Conservation (phyloP, 1,284 basidiomycete genomes). For the Ceratobasidium theobromae region DNA sequence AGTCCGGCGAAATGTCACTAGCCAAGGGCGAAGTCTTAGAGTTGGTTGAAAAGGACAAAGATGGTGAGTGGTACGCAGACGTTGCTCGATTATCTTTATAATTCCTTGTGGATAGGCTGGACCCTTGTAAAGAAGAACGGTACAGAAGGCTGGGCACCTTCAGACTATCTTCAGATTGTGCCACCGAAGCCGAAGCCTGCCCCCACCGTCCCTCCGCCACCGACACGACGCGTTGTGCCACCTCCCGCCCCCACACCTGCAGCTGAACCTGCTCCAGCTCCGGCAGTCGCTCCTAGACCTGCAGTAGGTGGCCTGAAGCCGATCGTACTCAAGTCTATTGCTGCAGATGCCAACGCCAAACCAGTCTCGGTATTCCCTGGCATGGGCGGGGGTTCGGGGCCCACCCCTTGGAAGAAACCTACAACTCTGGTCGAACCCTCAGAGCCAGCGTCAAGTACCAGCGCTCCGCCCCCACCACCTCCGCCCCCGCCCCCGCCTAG, state of each 20-base stretch:
- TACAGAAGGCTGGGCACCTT: constrained; percentile 91
- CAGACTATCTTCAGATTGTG: constrained; percentile 86
- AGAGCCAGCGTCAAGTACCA: constrained; percentile 36
- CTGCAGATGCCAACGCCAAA: constrained; percentile 60
- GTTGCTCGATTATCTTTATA: constrained; percentile 2
- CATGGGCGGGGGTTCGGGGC: constrained; percentile 56
- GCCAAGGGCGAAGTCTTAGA: constrained; percentile 92
- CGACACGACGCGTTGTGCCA: constrained; percentile 58
- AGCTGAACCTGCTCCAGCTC: constrained; percentile 44
- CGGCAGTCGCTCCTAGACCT: constrained; percentile 40
- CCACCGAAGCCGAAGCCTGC: constrained; percentile 61
- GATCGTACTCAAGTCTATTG: constrained; percentile 44
- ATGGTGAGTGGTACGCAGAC: constrained; percentile 52
- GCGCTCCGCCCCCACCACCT: constrained; percentile 44
- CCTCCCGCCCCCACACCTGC: constrained; percentile 48
- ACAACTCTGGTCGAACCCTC: constrained; percentile 51
- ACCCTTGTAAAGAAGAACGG: constrained; percentile 91
- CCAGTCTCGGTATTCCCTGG: constrained; percentile 75
- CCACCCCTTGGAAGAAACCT: constrained; percentile 71
- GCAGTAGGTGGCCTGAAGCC: constrained; percentile 33
- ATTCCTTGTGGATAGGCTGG: constrained; percentile 58
- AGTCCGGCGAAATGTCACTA: constrained; percentile 88
- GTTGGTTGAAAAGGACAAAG: constrained; percentile 89
- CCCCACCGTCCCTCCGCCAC: constrained; percentile 67
- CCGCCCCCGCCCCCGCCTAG: constrained; percentile 47